Conservation (phyloP, 352 stramenopile genomes). For the Peronosclerospora sorghi region DNA sequence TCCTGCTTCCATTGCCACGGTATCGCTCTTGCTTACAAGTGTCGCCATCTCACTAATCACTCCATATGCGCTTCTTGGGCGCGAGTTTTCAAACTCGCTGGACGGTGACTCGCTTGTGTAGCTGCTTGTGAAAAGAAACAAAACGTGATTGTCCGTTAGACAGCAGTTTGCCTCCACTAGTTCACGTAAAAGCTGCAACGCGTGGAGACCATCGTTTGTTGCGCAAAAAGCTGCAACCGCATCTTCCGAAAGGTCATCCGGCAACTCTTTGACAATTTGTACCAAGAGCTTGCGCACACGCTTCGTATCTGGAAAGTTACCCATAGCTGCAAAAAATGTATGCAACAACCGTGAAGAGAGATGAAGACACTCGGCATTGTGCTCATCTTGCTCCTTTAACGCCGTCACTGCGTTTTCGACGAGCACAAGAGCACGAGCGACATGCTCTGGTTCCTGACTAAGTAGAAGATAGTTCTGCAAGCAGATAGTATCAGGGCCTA, state of each 20-base stretch:
- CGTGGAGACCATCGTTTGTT: constrained; percentile 18
- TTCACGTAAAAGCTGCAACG: constrained; percentile 28
- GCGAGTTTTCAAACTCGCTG: constrained; percentile 9
- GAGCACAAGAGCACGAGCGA: constrained; percentile 21
- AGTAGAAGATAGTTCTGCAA: constrained; percentile 36
- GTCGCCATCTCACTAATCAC: constrained; percentile 20
- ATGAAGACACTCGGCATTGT: constrained; percentile 7
- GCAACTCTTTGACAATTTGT: constrained; percentile 26
- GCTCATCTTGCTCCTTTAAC: constrained; percentile 1
- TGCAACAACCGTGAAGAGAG: constrained; percentile 41
- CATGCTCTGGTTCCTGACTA: constrained; percentile 22
- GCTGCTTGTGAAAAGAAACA: constrained; percentile 52
- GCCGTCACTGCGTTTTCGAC: constrained; percentile 24
- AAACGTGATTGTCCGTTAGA: constrained; percentile 40
- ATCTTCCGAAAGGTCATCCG: constrained; percentile 27
- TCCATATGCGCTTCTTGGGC: constrained; percentile 14
- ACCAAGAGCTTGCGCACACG: constrained; percentile 39
- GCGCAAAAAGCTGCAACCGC: constrained; percentile 51
- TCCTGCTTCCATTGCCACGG: constrained; percentile 20
- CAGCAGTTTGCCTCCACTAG: constrained; percentile 21
- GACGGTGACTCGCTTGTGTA: constrained; percentile 14
- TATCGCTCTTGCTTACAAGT: constrained; percentile 18
- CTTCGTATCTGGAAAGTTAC: constrained; percentile 17
- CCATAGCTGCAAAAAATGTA: constrained; percentile 34
- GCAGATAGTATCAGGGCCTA: constrained; percentile 29